Evolutionary conservation across 495 filamentous ascomycete species (phyloP).

Genomic region (Clavariopsis aquatica): DNA sequence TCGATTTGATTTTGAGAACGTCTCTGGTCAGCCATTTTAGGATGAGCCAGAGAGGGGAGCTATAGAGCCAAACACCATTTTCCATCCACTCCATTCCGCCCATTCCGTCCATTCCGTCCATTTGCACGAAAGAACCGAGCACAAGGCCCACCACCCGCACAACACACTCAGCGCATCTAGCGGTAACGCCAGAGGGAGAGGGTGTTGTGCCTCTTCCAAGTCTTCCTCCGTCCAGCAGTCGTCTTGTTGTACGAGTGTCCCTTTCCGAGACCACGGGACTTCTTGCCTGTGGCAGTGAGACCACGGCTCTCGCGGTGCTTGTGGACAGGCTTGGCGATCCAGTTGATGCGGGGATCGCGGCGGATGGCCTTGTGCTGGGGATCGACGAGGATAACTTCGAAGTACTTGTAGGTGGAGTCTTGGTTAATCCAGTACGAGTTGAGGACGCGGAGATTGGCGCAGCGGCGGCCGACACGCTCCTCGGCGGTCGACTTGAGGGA

Average conservation of each 20-base stretch:
- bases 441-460: constrained; percentile 96
- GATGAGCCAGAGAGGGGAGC: constrained; percentile 1
- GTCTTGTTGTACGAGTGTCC: constrained; percentile 99
- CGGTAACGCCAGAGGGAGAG: constrained; percentile 88
- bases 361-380: constrained; percentile 99
- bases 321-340: constrained; percentile 99
- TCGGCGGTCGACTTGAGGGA: constrained; percentile 95
- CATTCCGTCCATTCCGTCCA: too few relatives aligned
- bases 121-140: constrained; percentile 10
- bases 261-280: constrained; percentile 97
- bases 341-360: constrained; percentile 98
- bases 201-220: constrained; percentile 99
- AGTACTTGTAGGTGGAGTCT: constrained; percentile 99
- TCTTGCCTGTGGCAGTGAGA: constrained; percentile 97
- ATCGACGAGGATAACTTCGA: constrained; percentile 98
- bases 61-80: constrained; percentile 15
- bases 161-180: constrained; percentile 44
- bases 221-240: constrained; percentile 89
- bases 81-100: constrained; percentile 25
- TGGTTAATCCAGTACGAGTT: constrained; percentile 99
- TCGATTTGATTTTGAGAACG: constrained; percentile 11
- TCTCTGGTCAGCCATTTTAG: not conserved
- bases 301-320: constrained; percentile 98
- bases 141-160: constrained; percentile 5
- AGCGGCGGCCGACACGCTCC: constrained; percentile 98